Conservation (phyloP, 2,329 filamentous ascomycete species). For the Paraconiothyrium brasiliense region DNA sequence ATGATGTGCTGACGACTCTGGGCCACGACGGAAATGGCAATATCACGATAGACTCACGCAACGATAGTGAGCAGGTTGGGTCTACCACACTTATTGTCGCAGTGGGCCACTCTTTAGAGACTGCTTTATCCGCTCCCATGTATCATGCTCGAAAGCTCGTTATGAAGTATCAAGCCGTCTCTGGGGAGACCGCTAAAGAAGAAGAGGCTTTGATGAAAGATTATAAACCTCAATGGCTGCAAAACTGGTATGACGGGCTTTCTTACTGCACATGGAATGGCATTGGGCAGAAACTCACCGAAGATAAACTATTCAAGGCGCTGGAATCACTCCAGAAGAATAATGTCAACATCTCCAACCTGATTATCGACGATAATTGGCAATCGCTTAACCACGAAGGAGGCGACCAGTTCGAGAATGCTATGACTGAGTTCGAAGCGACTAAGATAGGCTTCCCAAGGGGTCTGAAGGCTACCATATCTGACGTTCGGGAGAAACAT, state of each 20-base stretch:
- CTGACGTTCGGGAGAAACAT: conserved; percentile 73
- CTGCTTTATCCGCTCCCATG: conserved; percentile 80
- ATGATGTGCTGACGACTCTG: conserved; percentile 75
- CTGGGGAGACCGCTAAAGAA: conserved; percentile 58
- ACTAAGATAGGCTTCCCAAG: conserved; percentile 80
- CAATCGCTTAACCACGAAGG: conserved; percentile 56
- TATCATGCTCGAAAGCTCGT: conserved; percentile 82
- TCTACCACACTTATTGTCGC: conserved; percentile 73
- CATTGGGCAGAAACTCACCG: conserved; percentile 82
- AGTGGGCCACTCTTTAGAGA: conserved; percentile 76
- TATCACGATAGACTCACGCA: conserved; percentile 74
- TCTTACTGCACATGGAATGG: conserved; percentile 98
- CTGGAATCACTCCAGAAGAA: conserved; percentile 75
- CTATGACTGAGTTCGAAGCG: conserved; percentile 86
- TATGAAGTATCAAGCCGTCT: conserved; percentile 54
- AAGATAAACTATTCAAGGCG: conserved; percentile 79
- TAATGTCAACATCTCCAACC: conserved; percentile 78
- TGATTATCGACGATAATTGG: conserved; percentile 99
- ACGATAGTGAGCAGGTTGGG: conserved; percentile 69
- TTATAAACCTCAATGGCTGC: conserved; percentile 73
- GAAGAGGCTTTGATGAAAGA: conserved; percentile 58
- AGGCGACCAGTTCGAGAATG: conserved; percentile 50
- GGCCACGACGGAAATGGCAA: conserved; percentile 71
- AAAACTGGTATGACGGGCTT: conserved; percentile 91
- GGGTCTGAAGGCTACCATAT: conserved; percentile 77